phyloP scores from a whole-genome alignment of 768 basidiomycete species.

The Termitomyces sp. region DNA sequence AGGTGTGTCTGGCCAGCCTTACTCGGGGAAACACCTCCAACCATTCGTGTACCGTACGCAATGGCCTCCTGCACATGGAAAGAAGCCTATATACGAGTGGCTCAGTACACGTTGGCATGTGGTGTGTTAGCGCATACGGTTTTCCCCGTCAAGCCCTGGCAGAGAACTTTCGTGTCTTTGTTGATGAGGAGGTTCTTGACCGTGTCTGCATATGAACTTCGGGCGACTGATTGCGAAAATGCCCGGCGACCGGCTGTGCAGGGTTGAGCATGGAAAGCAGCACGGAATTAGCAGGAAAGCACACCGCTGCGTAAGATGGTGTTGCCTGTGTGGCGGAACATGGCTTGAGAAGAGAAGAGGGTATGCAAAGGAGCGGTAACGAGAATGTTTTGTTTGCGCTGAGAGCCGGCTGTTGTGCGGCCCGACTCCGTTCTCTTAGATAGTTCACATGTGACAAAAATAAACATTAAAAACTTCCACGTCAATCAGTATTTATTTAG shows the following conservation, averaged over 20 bases:
- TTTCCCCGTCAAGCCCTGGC: conserved; percentile 93
- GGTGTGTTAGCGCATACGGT: conserved; percentile 49
- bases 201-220: conserved; percentile 81
- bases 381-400: conserved; percentile 3
- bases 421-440: conserved; percentile 7
- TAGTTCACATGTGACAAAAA: background rate
- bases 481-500: conserved; percentile 3
- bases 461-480: background rate
- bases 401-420: background rate
- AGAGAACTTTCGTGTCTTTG: conserved; percentile 91
- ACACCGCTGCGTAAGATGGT: conserved; percentile 48
- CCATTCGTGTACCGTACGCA: conserved; percentile 94
- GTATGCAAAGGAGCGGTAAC: background rate
- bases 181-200: conserved; percentile 88
- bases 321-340: conserved; percentile 61
- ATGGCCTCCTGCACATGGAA: conserved; percentile 95
- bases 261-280: background rate
- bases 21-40: conserved; percentile 94
- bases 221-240: conserved; percentile 72
- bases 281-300: conserved; percentile 10
- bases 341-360: conserved; percentile 20
- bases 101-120: background rate
- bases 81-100: conserved; percentile 62
- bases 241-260: conserved; percentile 62
- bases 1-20: conserved; percentile 96